Evolutionary conservation across 768 basidiomycete genomes (phyloP).

Genomic region (Tubosaeta sp.): DNA sequence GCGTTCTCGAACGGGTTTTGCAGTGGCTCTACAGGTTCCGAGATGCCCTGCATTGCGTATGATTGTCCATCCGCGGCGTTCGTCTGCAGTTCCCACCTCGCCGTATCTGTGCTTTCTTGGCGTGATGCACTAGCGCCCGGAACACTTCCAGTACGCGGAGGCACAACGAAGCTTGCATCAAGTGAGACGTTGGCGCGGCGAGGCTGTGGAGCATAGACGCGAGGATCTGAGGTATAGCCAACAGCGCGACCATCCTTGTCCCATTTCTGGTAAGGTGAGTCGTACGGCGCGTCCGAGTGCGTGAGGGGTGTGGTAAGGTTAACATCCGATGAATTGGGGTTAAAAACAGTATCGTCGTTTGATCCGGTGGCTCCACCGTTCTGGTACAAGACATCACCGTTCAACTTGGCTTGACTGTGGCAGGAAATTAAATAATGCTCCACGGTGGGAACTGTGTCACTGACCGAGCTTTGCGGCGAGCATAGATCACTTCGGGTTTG

Average conservation of each 20-base stretch:
- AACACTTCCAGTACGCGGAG: slow-evolving; percentile 12
- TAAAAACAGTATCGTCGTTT: slow-evolving; percentile 31
- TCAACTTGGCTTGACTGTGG: slow-evolving; percentile 52
- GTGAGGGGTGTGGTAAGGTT: slow-evolving; percentile 33
- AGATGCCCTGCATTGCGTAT: slow-evolving; percentile 20
- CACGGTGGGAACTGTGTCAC: slow-evolving; percentile 4
- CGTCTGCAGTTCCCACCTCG: slow-evolving; percentile 28
- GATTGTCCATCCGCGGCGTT: slow-evolving; percentile 24
- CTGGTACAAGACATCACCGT: slow-evolving; percentile 31
- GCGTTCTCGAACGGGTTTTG: slow-evolving; percentile 25
- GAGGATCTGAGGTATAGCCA: slow-evolving; percentile 43
- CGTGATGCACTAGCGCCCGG: slow-evolving; percentile 8
- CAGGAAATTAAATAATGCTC: slow-evolving; percentile 2
- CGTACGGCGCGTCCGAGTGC: slow-evolving; percentile 30
- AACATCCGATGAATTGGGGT: slow-evolving; percentile 37
- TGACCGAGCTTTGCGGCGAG: slow-evolving; percentile 66
- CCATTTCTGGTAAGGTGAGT: slow-evolving; percentile 45
- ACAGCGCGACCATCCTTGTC: slow-evolving; percentile 46
- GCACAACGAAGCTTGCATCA: slow-evolving; percentile 8
- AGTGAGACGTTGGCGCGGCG: slow-evolving; percentile 22
- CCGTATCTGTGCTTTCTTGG: slow-evolving; percentile 30
- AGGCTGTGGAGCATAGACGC: slow-evolving; percentile 51
- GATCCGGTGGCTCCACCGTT: slow-evolving; percentile 28
- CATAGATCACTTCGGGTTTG: slow-evolving; percentile 66
- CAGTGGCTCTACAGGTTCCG: slow-evolving; percentile 12